Base-by-base conservation (phyloP, 2,329 filamentous ascomycete genomes). In the Arthrobotrys megalospora region DNA sequence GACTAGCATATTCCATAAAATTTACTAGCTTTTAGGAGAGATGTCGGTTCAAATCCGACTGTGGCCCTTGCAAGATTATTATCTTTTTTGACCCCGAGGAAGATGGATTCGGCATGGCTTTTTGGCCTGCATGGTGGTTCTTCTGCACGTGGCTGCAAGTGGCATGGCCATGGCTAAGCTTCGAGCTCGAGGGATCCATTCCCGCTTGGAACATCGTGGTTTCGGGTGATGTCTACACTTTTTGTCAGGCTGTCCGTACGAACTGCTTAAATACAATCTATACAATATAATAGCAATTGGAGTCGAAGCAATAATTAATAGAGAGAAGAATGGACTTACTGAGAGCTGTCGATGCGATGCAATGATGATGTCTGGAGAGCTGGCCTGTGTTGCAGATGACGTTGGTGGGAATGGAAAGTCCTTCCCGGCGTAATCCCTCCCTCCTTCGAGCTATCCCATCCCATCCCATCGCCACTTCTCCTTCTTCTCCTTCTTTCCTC, bases 31-130 rank as follows among this genome's bases (percentile, higher is more conserved):
- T 52, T 38, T 1, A 70, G 60, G 66, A 67, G 60, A 77, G 50
- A 71, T 67, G 60, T 71, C 66, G 66, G 66, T 71, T 77, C 66
- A 62, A 66, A 62, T 70, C 73, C 66, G 73, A 66, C 66, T 77
- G 41, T 43, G 60, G 73, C 52, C 66, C 73, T n/a, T 43, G 10
- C 8, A 7, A 43, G 5, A 12, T 38, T 43, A 41, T 38, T 8
- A 10, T 55, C 19, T 55, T 48, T 66, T 76, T 69, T 65, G 50
- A 16, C 32, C 19, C 43, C 11, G 12, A 28, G 3, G 16, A 14
- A 38, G 32, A 28, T 66, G 48, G 8, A 50, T 50, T 11, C 11
- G 41, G 45, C 0, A 53, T 38, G 16, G 32, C 24, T 38, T 65
- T 65, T 43, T 16, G 43, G 55, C 16, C 2, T 28, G 12, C 12